These are phyloP conservation scores for Moesziomyces sp. DNA, from an alignment of 1,284 basidiomycete genomes.

Conservation along the genomic window DNA sequence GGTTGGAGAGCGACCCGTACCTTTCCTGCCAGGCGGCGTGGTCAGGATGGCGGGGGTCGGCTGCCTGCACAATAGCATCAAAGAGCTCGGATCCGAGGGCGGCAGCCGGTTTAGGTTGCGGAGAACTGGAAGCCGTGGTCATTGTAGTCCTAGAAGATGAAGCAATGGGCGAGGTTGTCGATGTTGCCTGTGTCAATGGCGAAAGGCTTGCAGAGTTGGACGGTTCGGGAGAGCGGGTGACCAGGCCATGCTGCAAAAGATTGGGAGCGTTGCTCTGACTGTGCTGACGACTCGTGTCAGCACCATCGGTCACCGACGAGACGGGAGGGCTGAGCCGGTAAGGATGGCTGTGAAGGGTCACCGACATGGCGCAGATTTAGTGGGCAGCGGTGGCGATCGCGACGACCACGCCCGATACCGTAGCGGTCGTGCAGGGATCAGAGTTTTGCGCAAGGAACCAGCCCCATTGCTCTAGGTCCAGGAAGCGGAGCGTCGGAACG, in stretches of 20 bases:
- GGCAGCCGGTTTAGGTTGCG: slow-evolving; percentile 10
- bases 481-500: not conserved
- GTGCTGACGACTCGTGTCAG: not conserved
- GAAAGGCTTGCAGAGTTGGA: not conserved
- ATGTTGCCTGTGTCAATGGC: too few relatives aligned
- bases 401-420: not conserved
- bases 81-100: slow-evolving; percentile 31
- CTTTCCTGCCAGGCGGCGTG: slow-evolving; percentile 36
- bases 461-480: not conserved
- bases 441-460: not conserved
- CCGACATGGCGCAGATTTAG: not conserved
- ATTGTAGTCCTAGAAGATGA: not conserved
- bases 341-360: not conserved
- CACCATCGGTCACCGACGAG: not conserved
- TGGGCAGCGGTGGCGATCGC: not conserved
- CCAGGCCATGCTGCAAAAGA: not conserved
- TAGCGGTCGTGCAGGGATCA: not conserved
- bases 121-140: not conserved
- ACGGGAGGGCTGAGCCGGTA: not conserved
- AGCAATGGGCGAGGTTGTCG: not conserved
- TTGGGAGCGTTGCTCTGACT: not conserved
- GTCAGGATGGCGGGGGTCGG: slow-evolving; percentile 40
- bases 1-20: slow-evolving; percentile 25
- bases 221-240: not conserved
- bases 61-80: slow-evolving; percentile 44